These are phyloP conservation scores for Caulochytrium protostelioides DNA, from an alignment of 371 early-diverging fungal species.

Conservation along the genomic window DNA sequence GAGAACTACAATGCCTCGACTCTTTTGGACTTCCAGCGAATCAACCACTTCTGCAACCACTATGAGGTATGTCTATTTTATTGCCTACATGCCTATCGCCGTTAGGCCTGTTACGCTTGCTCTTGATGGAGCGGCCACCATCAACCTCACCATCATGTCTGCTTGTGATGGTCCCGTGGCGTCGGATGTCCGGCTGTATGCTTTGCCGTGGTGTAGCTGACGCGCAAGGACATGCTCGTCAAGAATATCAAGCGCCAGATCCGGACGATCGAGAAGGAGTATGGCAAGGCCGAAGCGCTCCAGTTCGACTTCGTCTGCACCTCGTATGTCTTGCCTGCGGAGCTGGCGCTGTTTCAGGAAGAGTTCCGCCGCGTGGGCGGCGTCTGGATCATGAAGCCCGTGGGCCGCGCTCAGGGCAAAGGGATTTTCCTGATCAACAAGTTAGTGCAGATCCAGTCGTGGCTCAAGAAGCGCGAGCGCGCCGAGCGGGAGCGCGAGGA, in stretches of 20 bases:
- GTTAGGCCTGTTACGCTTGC: neutral
- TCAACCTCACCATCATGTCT: too few relatives aligned
- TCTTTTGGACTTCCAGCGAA: constrained; percentile 24
- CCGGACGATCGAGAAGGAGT: constrained; percentile 24
- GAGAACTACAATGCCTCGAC: constrained; percentile 30
- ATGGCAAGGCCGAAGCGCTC: constrained; percentile 22
- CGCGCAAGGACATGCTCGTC: constrained; percentile 33
- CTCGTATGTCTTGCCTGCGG: constrained; percentile 30
- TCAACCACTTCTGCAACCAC: constrained; percentile 37
- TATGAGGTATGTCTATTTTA: constrained; percentile 27
- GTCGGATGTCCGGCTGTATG: too few relatives aligned
- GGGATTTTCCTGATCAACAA: constrained; percentile 38
- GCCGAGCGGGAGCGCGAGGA: constrained; percentile 1
- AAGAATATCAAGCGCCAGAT: constrained; percentile 38
- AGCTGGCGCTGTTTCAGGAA: constrained; percentile 34
- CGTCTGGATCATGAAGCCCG: constrained; percentile 41
- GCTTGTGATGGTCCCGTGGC: too few relatives aligned
- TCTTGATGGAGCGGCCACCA: too few relatives aligned
- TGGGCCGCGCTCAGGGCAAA: constrained; percentile 36
- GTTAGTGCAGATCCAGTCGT: constrained; percentile 24
- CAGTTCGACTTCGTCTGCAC: constrained; percentile 29
- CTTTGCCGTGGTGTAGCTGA: too few relatives aligned
- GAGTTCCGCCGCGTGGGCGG: constrained; percentile 27
- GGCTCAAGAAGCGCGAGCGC: constrained; percentile 24
- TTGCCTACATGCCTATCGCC: neutral